A percentile compares a stretch with the other conserved stretches of the same genome.
Conservation (phyloP, 495 filamentous ascomycete species). For the Parathielavia appendiculata region DNA sequence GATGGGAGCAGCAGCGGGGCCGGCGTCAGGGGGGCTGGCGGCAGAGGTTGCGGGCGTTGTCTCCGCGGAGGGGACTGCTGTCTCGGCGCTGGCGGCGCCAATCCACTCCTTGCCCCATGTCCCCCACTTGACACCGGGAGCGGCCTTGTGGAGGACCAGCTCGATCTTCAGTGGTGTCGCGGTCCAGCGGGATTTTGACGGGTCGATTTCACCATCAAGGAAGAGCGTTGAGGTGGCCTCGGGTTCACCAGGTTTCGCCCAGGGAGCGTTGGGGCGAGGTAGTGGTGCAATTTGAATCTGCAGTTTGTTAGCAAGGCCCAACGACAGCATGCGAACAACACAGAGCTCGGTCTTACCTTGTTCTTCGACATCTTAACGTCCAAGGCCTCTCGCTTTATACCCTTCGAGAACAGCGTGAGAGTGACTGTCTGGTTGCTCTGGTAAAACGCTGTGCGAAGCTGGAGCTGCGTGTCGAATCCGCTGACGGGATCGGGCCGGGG, state of each 20-base stretch:
- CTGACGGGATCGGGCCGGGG: slow-evolving; percentile 15
- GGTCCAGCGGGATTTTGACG: slow-evolving; percentile 52
- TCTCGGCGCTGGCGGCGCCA: slow-evolving; percentile 6
- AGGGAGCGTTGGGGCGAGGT: slow-evolving; percentile 25
- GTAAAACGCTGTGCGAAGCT: slow-evolving; percentile 36
- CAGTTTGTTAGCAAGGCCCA: slow-evolving; percentile 1
- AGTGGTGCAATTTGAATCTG: slow-evolving; percentile 28
- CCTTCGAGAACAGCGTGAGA: slow-evolving; percentile 37
- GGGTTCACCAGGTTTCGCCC: slow-evolving; percentile 26
- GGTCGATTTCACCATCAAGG: slow-evolving; percentile 62
- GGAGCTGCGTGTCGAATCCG: slow-evolving; percentile 30
- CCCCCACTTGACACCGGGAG: slow-evolving; percentile 68
- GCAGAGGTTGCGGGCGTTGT: background rate
- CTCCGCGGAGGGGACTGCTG: background rate
- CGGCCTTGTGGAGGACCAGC: slow-evolving; percentile 64
- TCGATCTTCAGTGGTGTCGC: slow-evolving; percentile 83
- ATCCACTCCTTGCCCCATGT: slow-evolving; percentile 36
- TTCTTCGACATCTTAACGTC: slow-evolving; percentile 26
- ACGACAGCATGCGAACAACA: background rate
- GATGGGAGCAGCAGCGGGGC: background rate
- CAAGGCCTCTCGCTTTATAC: slow-evolving; percentile 33
- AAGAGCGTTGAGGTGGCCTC: slow-evolving; percentile 55
- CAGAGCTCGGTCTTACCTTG: slow-evolving; percentile 21
- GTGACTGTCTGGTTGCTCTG: slow-evolving; percentile 36
- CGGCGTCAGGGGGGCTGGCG: background rate